A percentile compares a stretch with the other conserved stretches of the same genome.
phyloP scores from a whole-genome alignment of 129 eudicot species.

The Lactuca sativa region DNA sequence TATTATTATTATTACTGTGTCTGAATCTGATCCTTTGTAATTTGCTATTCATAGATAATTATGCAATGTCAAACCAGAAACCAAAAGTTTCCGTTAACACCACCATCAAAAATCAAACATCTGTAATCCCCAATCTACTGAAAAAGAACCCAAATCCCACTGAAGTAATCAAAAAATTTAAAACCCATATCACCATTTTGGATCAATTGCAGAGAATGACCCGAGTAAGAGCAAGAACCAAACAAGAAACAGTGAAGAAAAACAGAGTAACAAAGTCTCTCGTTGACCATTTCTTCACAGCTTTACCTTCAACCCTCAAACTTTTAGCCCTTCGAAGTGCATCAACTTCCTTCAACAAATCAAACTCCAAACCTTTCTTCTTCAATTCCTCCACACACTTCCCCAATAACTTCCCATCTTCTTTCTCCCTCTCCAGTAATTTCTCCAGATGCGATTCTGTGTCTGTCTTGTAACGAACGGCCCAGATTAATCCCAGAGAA shows the following conservation, averaged over 20 bases:
- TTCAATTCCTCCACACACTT: constrained; percentile 88
- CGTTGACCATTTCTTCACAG: constrained; percentile 71
- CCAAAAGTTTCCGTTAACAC: constrained; percentile 33
- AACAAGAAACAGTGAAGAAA: constrained; percentile 62
- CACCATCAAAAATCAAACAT: constrained; percentile 8
- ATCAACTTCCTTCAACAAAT: constrained; percentile 89
- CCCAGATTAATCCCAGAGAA: constrained; percentile 80
- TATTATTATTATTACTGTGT: constrained; percentile 4
- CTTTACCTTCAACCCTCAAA: constrained; percentile 61
- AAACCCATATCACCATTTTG: constrained; percentile 5
- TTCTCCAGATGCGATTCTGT: constrained; percentile 72
- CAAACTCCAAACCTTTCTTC: constrained; percentile 85
- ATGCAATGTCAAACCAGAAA: constrained; percentile 16
- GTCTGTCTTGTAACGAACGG: constrained; percentile 73
- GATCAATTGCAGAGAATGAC: constrained; percentile 59
- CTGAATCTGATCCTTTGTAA: constrained; percentile 11
- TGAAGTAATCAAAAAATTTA: not conserved
- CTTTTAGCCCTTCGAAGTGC: constrained; percentile 87
- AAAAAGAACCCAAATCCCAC: not conserved
- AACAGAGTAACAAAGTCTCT: constrained; percentile 75
- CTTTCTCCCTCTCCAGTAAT: constrained; percentile 75
- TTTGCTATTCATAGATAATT: constrained; percentile 4
- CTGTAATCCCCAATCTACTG: not conserved
- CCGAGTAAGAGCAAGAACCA: constrained; percentile 73
- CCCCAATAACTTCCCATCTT: constrained; percentile 68